Base-by-base conservation (phyloP, 202 grass and related monocot genomes). In the Bolboschoenoplectus hybrid region DNA sequence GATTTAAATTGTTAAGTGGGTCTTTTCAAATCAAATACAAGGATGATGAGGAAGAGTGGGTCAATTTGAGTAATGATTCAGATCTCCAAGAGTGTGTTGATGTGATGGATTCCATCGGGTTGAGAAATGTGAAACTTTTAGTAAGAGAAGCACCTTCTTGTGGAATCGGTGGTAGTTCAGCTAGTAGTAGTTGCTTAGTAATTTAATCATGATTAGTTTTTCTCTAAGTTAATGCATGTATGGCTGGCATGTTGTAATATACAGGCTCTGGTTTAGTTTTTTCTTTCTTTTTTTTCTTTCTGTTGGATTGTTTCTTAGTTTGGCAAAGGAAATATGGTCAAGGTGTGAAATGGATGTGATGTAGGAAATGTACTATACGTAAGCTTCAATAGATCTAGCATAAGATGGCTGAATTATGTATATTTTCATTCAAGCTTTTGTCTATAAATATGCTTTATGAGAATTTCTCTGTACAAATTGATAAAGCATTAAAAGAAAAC, bases 21-120 rank as follows among this genome's bases (percentile, higher is more conserved):
- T 77, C 88, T 1, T 99, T 94, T 80, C 93, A 94, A 88, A 82
- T 99, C 39, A 99, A 99, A 70, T 99, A 99, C 83, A 96, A 81
- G 77, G 93, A 99, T 0, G 97, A 99, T 0, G 97, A 99, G 83
- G 97, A 99, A 1, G 97, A 96, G 63, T 99, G 92, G 93, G 90
- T 99, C 58, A 96, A 91, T 82, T 82, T 99, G 67, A 89, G 90
- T 1, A 94, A 72, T 20, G 90, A 96, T 74, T 88, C 85, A 0
- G 97, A 99, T 88, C 89, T 99, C 26, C 91, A 88, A 71, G 97
- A 99, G 82, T 99, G 93, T 2, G 51, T 94, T 9, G 92, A 99
- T 12, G 88, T 99, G 19, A 84, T 99, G 81, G 90, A 99, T 35
- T 91, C 80, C 11, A 91, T 92, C 7, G 89, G 89, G 68, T 92